Percentiles rank a stretch among this genome's conserved stretches.
Evolutionary conservation across 2,329 filamentous ascomycete genomes (phyloP).

Genomic region (Trichoderma lentiforme): DNA sequence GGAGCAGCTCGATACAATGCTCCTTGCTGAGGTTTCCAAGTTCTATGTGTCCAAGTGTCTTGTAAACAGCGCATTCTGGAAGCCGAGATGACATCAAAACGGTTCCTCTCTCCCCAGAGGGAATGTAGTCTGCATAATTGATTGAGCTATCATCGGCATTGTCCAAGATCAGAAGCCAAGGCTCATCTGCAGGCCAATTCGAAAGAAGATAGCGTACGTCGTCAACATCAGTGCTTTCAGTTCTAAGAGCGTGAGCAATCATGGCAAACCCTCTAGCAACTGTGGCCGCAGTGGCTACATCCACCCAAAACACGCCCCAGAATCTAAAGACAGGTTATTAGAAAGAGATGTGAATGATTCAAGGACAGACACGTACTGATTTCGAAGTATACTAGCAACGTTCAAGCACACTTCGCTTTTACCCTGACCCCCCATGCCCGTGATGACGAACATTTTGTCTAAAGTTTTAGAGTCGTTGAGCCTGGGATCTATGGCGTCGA

Average conservation of each 20-base stretch:
- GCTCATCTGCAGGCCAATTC: too few relatives aligned
- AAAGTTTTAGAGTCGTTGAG: not conserved
- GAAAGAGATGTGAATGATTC: not conserved
- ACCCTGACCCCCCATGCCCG: slow-evolving; percentile 10
- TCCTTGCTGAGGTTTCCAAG: not conserved
- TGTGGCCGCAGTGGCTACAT: not conserved
- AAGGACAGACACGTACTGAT: not conserved
- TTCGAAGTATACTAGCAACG: not conserved
- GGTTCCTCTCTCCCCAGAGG: too few relatives aligned
- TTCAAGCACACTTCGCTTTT: slow-evolving; percentile 14
- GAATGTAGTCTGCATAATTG: too few relatives aligned
- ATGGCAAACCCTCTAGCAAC: not conserved
- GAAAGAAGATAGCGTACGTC: not conserved
- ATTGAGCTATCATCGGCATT: too few relatives aligned
- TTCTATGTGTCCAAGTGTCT: too few relatives aligned
- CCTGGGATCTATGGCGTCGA: not conserved
- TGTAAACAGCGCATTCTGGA: too few relatives aligned
- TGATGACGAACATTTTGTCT: slow-evolving; percentile 4
- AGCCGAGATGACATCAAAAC: too few relatives aligned
- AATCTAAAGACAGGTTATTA: not conserved
- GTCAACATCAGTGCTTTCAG: not conserved
- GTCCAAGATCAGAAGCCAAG: too few relatives aligned
- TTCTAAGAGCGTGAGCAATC: not conserved
- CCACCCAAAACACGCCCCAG: slow-evolving; percentile 16
- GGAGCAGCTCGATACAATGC: not conserved